A percentile compares a stretch with the other conserved stretches of the same genome.
These are phyloP conservation scores for Intubia oerlemansii DNA, from an alignment of 2,329 filamentous ascomycete species.

Conservation along the genomic window DNA sequence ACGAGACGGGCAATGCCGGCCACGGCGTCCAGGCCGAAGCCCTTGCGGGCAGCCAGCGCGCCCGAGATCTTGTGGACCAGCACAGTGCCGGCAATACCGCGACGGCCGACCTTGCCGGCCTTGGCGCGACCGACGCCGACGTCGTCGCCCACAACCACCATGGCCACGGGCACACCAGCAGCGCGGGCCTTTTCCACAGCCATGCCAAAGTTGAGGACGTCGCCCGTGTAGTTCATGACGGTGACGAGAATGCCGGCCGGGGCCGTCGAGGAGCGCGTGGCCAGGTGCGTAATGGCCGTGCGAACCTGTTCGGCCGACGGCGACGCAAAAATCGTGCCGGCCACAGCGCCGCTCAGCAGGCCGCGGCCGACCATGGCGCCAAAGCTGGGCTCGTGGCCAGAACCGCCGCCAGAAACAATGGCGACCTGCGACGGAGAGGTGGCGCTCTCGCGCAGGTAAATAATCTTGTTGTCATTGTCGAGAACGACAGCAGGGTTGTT, in stretches of 20 bases:
- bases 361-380: slow-evolving; percentile 67
- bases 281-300: slow-evolving; percentile 48
- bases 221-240: slow-evolving; percentile 88
- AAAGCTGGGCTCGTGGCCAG: slow-evolving; percentile 79
- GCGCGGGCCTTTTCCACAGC: slow-evolving; percentile 82
- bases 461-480: slow-evolving; percentile 60
- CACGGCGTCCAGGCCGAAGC: slow-evolving; percentile 47
- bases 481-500: slow-evolving; percentile 71
- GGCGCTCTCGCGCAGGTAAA: slow-evolving; percentile 39
- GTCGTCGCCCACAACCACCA: slow-evolving; percentile 84
- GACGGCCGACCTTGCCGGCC: slow-evolving; percentile 76
- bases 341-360: slow-evolving; percentile 60
- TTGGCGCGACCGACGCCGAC: slow-evolving; percentile 66
- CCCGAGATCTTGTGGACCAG: slow-evolving; percentile 81
- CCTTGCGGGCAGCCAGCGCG: slow-evolving; percentile 51
- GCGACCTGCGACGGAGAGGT: slow-evolving; percentile 43
- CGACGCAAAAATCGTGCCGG: slow-evolving; percentile 65
- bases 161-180: slow-evolving; percentile 55
- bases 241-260: slow-evolving; percentile 55
- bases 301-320: slow-evolving; percentile 64
- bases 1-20: slow-evolving; percentile 48
- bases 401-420: slow-evolving; percentile 70
- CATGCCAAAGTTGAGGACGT: slow-evolving; percentile 83
- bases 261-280: slow-evolving; percentile 20
- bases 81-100: slow-evolving; percentile 81